These are phyloP conservation scores for Saprolegnia diclina DNA, from an alignment of 352 stramenopile genomes.

Conservation along the genomic window DNA sequence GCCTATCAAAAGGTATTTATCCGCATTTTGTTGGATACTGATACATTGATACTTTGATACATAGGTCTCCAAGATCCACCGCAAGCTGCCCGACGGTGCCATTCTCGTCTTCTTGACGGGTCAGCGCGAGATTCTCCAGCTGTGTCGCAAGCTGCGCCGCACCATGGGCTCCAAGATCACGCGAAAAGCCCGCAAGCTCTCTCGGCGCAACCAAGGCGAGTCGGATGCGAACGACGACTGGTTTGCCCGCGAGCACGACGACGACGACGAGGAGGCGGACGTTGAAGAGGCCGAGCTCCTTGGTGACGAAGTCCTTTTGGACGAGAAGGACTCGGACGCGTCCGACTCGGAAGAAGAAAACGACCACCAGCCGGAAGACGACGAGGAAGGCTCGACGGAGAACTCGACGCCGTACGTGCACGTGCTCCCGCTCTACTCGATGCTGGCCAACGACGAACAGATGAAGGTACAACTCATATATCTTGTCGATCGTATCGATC, in stretches of 20 bases:
- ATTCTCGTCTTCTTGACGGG: constrained; percentile 98
- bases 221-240: constrained; percentile 43
- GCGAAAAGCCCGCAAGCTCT: neutral
- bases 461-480: constrained; percentile 50
- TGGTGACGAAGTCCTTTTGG: constrained; percentile 34
- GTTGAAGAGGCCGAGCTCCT: constrained; percentile 47
- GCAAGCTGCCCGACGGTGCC: constrained; percentile 93
- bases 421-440: constrained; percentile 95
- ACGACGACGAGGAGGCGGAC: constrained; percentile 76
- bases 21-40: too few species aligned
- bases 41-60: neutral
- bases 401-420: constrained; percentile 68
- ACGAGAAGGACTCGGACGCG: constrained; percentile 68
- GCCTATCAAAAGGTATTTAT: constrained; percentile 88
- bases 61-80: constrained; percentile 93
- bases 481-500: neutral
- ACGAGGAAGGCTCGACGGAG: constrained; percentile 38
- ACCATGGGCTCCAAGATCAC: constrained; percentile 36
- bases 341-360: constrained; percentile 72
- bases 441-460: constrained; percentile 95
- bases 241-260: constrained; percentile 69
- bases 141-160: constrained; percentile 69
- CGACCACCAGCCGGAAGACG: constrained; percentile 61
- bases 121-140: constrained; percentile 92
- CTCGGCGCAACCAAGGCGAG: neutral